These are phyloP conservation scores for Tolypocladium ovalisporum DNA, from an alignment of 2,329 filamentous ascomycete species.

Conservation along the genomic window DNA sequence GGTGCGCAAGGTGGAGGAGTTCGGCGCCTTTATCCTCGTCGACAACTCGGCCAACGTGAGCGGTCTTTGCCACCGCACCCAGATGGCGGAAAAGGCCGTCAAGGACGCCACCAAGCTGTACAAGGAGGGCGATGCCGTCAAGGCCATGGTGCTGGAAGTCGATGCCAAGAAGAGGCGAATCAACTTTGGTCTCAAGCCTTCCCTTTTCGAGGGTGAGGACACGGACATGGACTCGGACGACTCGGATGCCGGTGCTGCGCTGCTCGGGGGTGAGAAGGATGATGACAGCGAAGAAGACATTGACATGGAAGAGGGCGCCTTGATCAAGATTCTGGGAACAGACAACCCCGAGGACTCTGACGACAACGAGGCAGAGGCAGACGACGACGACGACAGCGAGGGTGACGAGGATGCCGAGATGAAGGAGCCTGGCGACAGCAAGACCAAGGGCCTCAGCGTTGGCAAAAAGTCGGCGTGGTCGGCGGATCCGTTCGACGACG, in stretches of 20 bases:
- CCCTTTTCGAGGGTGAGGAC: slow-evolving; percentile 64
- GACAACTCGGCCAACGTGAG: slow-evolving; percentile 83
- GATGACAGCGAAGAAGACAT: slow-evolving; percentile 39
- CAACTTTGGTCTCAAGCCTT: slow-evolving; percentile 86
- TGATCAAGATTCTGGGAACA: slow-evolving; percentile 32
- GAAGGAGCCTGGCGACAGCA: slow-evolving; percentile 27
- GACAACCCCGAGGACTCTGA: slow-evolving; percentile 33
- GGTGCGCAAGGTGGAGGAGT: slow-evolving; percentile 87
- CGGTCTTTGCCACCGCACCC: slow-evolving; percentile 81
- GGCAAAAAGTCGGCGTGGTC: slow-evolving; percentile 87
- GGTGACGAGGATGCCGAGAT: slow-evolving; percentile 26
- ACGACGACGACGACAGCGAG: slow-evolving; percentile 23
- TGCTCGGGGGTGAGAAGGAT: slow-evolving; percentile 32
- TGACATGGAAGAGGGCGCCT: slow-evolving; percentile 27
- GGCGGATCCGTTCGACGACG: slow-evolving; percentile 54
- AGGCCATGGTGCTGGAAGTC: slow-evolving; percentile 76
- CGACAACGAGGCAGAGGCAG: slow-evolving; percentile 21
- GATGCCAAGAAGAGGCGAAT: slow-evolving; percentile 67
- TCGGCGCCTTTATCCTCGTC: slow-evolving; percentile 86
- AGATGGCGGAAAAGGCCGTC: slow-evolving; percentile 78
- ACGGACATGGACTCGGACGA: slow-evolving; percentile 37
- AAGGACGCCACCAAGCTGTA: slow-evolving; percentile 84
- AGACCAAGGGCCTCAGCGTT: slow-evolving; percentile 23
- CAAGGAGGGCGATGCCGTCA: slow-evolving; percentile 82
- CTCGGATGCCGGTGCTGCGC: slow-evolving; percentile 33